phyloP scores from a whole-genome alignment of 768 basidiomycete genomes.

The Calvatia gigantea region DNA sequence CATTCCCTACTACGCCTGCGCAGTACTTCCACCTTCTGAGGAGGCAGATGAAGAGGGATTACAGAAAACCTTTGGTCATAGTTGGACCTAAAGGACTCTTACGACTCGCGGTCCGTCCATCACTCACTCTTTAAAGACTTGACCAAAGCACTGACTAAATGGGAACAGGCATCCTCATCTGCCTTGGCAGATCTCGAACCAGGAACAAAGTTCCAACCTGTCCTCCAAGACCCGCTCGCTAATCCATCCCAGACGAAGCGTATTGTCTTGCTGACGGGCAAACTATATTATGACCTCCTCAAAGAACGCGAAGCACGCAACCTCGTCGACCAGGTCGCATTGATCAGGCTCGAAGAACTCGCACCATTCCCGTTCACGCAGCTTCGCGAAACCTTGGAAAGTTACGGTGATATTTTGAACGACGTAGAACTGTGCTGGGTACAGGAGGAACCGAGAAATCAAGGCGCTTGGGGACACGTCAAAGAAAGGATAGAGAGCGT shows the following conservation, averaged over 20 bases:
- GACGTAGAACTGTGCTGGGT: conserved; percentile 56
- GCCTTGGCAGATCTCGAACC: conserved; percentile 54
- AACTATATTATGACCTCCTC: conserved; percentile 83
- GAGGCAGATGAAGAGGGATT: conserved; percentile 81
- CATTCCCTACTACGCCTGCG: conserved; percentile 84
- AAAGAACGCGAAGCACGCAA: conserved; percentile 58
- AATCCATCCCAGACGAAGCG: conserved; percentile 44
- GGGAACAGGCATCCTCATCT: conserved; percentile 67
- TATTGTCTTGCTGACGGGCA: conserved; percentile 76
- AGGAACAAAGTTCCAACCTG: conserved; percentile 63
- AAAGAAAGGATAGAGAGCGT: conserved; percentile 50
- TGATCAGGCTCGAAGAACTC: conserved; percentile 82
- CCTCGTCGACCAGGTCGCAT: conserved; percentile 50
- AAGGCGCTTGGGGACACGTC: conserved; percentile 77
- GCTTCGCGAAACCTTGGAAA: conserved; percentile 41
- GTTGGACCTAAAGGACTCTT: conserved; percentile 84
- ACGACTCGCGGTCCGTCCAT: conserved; percentile 59
- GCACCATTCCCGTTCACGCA: conserved; percentile 80
- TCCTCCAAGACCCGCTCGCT: conserved; percentile 51
- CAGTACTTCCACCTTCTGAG: conserved; percentile 94
- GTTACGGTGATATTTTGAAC: conserved; percentile 30
- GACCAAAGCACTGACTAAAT: neutral
- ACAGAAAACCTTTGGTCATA: conserved; percentile 82
- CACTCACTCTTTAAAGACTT: neutral
- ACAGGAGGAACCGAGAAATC: conserved; percentile 89